Evolutionary conservation across 768 basidiomycete species (phyloP), one percentile per base, ranked within the genome.

Genomic region (Lactarius trivialis): DNA sequence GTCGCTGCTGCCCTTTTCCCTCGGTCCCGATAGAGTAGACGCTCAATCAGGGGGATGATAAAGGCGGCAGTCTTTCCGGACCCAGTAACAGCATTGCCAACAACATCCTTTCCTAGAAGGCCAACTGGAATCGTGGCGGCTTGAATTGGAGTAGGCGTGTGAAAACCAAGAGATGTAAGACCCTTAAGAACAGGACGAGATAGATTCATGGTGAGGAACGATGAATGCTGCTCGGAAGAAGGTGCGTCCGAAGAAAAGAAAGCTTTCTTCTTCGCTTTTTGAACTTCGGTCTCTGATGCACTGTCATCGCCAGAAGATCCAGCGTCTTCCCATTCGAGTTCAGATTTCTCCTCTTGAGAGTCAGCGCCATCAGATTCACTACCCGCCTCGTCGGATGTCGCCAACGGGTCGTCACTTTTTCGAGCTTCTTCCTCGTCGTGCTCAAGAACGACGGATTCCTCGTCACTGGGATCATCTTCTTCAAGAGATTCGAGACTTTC

Each of bases 41-140:
- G 88, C 73, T 99, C 97, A 55, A 95, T 74, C 76, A 95, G 89
- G 43, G 97, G 97, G 62, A 98, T 86, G 70, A 89, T 88, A 76
- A 98, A 99, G 2, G 97, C 97, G 11, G 93, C 96, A 1, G 97
- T 99, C 78, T 99, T 99, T 63, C 97, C 97, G 5, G 94, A 97
- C 64, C 97, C 97, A 19, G 97, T 99, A 19, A 96, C 91, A 21
- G 97, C 96, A 61, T 85, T 88, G 34, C 96, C 97, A 57, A 99
- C 94, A 39, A 99, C 82, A 72, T 99, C 97, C 71, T 97, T 94
- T 55, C 97, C 97, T 26, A 95, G 73, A 21, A 99, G 82, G 26
- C 94, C 96, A 48, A 94, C 86, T 19, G 97, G 97, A 58, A 99
- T 92, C 14, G 95, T 89, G 48, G 91, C 86, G 2, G 91, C 85